A percentile compares a stretch with the other conserved stretches of the same genome.
phyloP scores from a whole-genome alignment of 1,284 basidiomycete species.

The Boletus sp. region DNA sequence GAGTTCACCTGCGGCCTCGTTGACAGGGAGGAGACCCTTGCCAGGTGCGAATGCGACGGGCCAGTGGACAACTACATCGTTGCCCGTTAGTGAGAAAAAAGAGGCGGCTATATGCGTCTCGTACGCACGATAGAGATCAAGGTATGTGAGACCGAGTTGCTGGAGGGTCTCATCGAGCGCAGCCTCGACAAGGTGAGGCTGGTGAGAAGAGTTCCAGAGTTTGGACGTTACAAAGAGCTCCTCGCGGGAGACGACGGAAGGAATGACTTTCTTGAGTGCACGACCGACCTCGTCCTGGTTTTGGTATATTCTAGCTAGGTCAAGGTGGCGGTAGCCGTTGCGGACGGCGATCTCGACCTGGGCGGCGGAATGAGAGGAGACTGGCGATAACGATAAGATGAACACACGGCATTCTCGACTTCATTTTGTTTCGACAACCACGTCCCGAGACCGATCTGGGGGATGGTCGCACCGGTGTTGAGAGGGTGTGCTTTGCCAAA shows the following conservation, averaged over 20 bases:
- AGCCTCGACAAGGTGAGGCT: conserved; percentile 59
- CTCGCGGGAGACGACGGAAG: conserved; percentile 73
- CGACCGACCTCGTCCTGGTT: conserved; percentile 75
- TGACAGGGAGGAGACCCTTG: conserved; percentile 53
- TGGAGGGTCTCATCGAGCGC: conserved; percentile 73
- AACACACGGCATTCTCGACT: conserved; percentile 67
- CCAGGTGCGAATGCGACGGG: conserved; percentile 73
- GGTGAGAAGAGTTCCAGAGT: conserved; percentile 70
- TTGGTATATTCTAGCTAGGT: conserved; percentile 69
- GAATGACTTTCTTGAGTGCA: conserved; percentile 74
- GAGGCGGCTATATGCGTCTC: neutral
- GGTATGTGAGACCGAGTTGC: conserved; percentile 68
- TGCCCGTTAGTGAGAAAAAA: neutral
- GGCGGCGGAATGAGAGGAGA: neutral
- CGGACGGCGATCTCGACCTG: conserved; percentile 72
- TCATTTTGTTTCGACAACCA: conserved; percentile 77
- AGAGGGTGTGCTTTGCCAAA: conserved; percentile 53
- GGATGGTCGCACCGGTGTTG: conserved; percentile 49
- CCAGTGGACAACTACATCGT: conserved; percentile 77
- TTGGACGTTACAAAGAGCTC: conserved; percentile 86
- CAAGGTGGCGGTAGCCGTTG: conserved; percentile 77
- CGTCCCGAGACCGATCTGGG: conserved; percentile 79
- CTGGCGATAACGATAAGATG: conserved; percentile 11
- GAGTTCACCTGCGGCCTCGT: conserved; percentile 41
- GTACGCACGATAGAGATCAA: conserved; percentile 71